These are phyloP conservation scores for Phaseolus coccineus DNA, from an alignment of 331 rosid species.

Conservation along the genomic window DNA sequence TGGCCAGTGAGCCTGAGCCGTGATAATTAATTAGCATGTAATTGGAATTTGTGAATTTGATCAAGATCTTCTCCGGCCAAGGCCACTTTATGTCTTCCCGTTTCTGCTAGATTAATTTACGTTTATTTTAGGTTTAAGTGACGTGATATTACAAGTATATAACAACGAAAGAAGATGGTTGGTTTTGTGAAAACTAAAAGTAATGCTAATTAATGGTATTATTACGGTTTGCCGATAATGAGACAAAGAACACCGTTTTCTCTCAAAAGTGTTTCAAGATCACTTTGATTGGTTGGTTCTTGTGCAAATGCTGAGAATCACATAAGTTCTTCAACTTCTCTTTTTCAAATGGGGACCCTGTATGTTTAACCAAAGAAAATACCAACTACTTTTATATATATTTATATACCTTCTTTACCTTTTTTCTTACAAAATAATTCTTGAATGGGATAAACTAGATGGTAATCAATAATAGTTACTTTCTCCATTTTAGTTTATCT, in stretches of 20 bases:
- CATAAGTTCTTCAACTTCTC: slow-evolving; percentile 36
- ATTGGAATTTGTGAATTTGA: slow-evolving; percentile 28
- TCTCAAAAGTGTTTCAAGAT: neutral
- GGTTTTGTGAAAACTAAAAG: slow-evolving; percentile 6
- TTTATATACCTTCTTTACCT: neutral
- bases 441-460: too few relatives aligned
- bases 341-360: slow-evolving; percentile 4
- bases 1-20: slow-evolving; percentile 61
- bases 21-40: slow-evolving; percentile 30
- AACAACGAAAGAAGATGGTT: neutral
- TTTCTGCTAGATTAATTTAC: neutral
- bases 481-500: too few relatives aligned
- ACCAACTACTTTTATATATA: neutral
- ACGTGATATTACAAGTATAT: neutral
- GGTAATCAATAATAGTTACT: too few relatives aligned
- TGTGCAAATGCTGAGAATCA: slow-evolving; percentile 46
- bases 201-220: neutral
- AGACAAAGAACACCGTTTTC: slow-evolving; percentile 26
- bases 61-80: neutral
- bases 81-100: neutral
- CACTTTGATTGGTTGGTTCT: slow-evolving; percentile 49
- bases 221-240: slow-evolving; percentile 22
- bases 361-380: slow-evolving; percentile 24
- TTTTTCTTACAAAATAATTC: too few relatives aligned
- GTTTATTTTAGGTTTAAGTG: neutral